Evolutionary conservation across 306 rosid genomes (phyloP).

Genomic region (Abrus pulchellus): DNA sequence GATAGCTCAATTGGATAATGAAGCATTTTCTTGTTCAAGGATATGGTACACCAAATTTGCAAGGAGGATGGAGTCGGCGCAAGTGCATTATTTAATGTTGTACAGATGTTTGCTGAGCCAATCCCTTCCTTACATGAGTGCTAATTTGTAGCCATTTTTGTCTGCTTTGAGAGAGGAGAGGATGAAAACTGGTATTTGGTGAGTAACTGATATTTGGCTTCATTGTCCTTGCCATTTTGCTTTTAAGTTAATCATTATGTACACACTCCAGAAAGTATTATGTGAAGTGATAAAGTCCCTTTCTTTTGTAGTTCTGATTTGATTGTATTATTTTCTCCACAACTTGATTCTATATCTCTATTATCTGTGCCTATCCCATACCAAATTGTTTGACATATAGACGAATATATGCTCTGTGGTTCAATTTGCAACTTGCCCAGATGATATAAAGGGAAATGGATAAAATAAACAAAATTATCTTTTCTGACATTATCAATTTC

Average conservation of each 20-base stretch:
- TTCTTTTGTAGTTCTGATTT: constrained; percentile 7
- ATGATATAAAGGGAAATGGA: constrained; percentile 1
- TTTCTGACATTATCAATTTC: neutral
- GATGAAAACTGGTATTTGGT: neutral
- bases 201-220: constrained; percentile 39
- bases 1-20: constrained; percentile 53
- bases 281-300: constrained; percentile 29
- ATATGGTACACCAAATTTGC: constrained; percentile 45
- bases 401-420: neutral
- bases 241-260: constrained; percentile 37
- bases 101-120: constrained; percentile 56
- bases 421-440: neutral
- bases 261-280: constrained; percentile 35
- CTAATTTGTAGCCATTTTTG: constrained; percentile 30
- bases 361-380: neutral
- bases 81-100: constrained; percentile 49
- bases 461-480: constrained; percentile 11
- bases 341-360: neutral
- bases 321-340: neutral
- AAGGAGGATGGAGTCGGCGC: constrained; percentile 40
- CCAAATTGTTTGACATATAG: neutral
- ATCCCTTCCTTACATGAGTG: constrained; percentile 51
- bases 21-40: constrained; percentile 43
- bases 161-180: constrained; percentile 48
- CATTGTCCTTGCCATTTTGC: constrained; percentile 34